Conservation (phyloP, 1,284 basidiomycete genomes). For the Coniophora puteana region DNA sequence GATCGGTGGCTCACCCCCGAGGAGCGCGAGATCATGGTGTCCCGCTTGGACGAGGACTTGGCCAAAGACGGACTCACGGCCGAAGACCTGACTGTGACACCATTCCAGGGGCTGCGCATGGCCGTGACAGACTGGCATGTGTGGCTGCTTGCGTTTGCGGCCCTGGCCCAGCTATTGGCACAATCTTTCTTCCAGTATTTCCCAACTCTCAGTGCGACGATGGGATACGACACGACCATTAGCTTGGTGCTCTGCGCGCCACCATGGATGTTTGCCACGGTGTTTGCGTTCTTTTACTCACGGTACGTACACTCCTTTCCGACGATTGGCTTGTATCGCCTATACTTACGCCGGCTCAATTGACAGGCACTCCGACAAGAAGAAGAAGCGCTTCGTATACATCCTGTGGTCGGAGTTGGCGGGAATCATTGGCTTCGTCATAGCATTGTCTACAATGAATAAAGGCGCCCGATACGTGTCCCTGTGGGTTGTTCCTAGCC, state of each 20-base stretch:
- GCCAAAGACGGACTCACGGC: no score
- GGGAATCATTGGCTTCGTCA: constrained; percentile 70
- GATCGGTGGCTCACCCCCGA: constrained; percentile 55
- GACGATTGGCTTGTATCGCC: constrained; percentile 1
- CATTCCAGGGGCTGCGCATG: constrained; percentile 19
- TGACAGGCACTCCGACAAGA: constrained; percentile 66
- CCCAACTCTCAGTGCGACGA: constrained; percentile 64
- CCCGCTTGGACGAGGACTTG: constrained; percentile 72
- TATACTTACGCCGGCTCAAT: constrained; percentile 12
- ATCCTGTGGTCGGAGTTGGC: constrained; percentile 48
- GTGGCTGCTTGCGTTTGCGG: constrained; percentile 47
- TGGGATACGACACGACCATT: constrained; percentile 64
- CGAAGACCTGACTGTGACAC: not conserved
- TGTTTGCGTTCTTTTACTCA: constrained; percentile 46
- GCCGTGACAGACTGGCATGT: constrained; percentile 54
- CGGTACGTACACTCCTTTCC: constrained; percentile 30
- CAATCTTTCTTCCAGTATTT: constrained; percentile 70
- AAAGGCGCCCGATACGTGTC: constrained; percentile 65
- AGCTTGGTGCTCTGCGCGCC: constrained; percentile 74
- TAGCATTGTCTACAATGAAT: constrained; percentile 71
- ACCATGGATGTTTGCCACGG: constrained; percentile 69
- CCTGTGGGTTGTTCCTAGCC: constrained; percentile 41
- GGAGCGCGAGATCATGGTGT: constrained; percentile 63
- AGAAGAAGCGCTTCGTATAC: constrained; percentile 65
- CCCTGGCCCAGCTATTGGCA: constrained; percentile 34